phyloP scores from a whole-genome alignment of 257 asterid genomes.

The Nicotiana paniculata region DNA sequence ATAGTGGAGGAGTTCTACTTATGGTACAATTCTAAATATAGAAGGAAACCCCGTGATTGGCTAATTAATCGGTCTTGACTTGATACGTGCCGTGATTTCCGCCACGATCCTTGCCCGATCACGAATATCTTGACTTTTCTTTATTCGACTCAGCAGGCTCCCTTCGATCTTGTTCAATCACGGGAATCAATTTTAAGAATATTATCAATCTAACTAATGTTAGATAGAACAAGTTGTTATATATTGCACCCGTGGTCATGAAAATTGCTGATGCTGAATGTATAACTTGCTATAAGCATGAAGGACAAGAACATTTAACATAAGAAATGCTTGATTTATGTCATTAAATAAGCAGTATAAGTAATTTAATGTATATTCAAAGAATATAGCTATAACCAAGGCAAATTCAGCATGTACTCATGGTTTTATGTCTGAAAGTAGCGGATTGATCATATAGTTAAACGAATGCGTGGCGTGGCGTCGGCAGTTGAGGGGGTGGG shows the following conservation, averaged over 20 bases:
- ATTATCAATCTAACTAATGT: background rate
- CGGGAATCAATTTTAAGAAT: background rate
- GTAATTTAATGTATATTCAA: background rate
- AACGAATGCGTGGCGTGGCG: background rate
- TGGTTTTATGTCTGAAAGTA: background rate
- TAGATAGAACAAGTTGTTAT: background rate
- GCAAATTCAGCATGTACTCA: background rate
- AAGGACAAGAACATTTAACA: background rate
- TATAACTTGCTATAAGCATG: background rate
- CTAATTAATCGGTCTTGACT: too few species aligned
- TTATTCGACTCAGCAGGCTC: too few species aligned
- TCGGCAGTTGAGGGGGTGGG: background rate
- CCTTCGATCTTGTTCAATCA: too few species aligned
- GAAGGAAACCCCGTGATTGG: too few species aligned
- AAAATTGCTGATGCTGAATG: background rate
- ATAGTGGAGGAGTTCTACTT: too few species aligned
- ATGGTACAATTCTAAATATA: too few species aligned
- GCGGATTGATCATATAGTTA: background rate
- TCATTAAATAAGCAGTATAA: background rate
- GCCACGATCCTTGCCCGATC: too few species aligned
- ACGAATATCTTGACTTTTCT: too few species aligned
- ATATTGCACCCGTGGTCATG: background rate
- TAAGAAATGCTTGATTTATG: background rate
- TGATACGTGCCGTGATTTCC: too few species aligned
- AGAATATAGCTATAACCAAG: background rate